Base-by-base conservation (phyloP, 208 protist genomes). In the Kentomonas sorsogonicus region DNA sequence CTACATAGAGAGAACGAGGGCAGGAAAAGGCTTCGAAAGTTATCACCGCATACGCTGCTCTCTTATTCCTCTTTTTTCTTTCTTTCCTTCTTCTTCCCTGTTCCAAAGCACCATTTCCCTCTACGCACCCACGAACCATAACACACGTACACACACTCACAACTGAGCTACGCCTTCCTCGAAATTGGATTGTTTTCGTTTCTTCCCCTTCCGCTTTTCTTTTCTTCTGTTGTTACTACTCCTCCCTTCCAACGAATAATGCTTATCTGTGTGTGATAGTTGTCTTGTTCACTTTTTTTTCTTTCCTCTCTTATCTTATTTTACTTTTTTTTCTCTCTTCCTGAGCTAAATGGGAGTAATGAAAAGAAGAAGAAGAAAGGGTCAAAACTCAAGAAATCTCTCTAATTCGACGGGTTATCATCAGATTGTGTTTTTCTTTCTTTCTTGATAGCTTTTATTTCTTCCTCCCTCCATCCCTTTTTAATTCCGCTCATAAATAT, bases 401-500 rank as follows among this genome's bases (percentile, higher is more conserved):
- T 43, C 36, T 27, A 18, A 30, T 56, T 56, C 6, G 15, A n/a
- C n/a, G n/a, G n/a, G n/a, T n/a, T n/a, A n/a, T n/a, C n/a, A n/a
- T n/a, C n/a, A n/a, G n/a, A n/a, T n/a, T n/a, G n/a, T n/a, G n/a
- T n/a, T n/a, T n/a, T n/a, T n/a, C n/a, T n/a, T n/a, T n/a, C n/a
- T n/a, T n/a, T n/a, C n/a, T n/a, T n/a, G n/a, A n/a, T n/a, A n/a
- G n/a, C 34, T 43, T 40, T 44, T 56, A 10, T 43, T 29, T 29
- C 25, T 43, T 56, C 27, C 15, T 56, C 38, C 43, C 38, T 39
- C 40, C 34, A 52, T 2, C 26, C n/a, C n/a, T n/a, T n/a, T n/a
- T n/a, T n/a, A n/a, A n/a, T n/a, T n/a, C n/a, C n/a, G n/a, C n/a
- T n/a, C n/a, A n/a, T n/a, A n/a, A n/a, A n/a, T n/a, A n/a, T n/a